Conservation (phyloP, 75 land plant species). For the Cupressus sempervirens region DNA sequence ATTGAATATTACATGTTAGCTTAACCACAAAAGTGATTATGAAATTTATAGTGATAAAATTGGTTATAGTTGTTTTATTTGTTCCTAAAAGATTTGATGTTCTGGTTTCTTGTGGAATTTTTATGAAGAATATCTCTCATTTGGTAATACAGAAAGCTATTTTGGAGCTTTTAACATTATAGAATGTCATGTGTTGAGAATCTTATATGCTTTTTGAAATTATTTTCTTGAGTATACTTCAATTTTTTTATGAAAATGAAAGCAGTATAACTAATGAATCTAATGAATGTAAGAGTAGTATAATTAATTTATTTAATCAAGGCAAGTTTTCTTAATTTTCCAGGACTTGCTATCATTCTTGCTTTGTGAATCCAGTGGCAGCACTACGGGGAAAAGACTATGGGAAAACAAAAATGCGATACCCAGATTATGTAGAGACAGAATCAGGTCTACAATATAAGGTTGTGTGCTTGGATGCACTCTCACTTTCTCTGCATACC, state of each 20-base stretch:
- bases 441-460: slow-evolving; percentile 91
- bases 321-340: slow-evolving; percentile 3
- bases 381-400: slow-evolving; percentile 95
- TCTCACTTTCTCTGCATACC: neutral
- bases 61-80: neutral
- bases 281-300: slow-evolving; percentile 9
- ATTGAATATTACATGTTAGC: neutral
- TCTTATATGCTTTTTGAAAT: neutral
- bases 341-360: slow-evolving; percentile 13
- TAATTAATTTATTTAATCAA: slow-evolving; percentile 7
- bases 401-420: slow-evolving; percentile 90
- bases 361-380: slow-evolving; percentile 71
- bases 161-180: neutral
- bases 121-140: neutral
- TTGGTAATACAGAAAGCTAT: neutral
- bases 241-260: neutral
- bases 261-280: neutral
- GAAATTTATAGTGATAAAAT: neutral
- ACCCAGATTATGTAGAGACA: slow-evolving; percentile 82
- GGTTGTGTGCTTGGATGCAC: slow-evolving; percentile 34
- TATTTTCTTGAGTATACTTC: neutral
- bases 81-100: slow-evolving; percentile 1
- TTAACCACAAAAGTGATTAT: neutral
- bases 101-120: neutral
- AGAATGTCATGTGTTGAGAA: neutral